Percentiles rank a stretch among this genome's conserved stretches.
phyloP scores from a whole-genome alignment of 1,284 basidiomycete genomes.

The Ceratobasidium sp. region DNA sequence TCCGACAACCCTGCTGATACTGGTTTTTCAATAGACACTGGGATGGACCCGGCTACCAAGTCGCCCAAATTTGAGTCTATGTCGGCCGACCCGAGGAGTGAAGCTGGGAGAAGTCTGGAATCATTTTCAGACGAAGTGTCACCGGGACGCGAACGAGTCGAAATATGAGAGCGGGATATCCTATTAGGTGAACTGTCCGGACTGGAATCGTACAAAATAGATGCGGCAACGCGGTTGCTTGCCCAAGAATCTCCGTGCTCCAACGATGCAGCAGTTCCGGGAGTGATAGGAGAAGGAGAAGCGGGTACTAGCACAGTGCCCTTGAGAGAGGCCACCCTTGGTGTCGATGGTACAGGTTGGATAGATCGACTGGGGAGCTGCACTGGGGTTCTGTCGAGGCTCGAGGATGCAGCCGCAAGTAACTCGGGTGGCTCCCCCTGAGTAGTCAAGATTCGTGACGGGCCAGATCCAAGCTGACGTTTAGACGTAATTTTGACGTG shows the following conservation, averaged over 20 bases:
- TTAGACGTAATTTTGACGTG: constrained; percentile 31
- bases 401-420: background rate
- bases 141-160: background rate
- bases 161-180: background rate
- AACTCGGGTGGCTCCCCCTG: background rate
- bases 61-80: background rate
- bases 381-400: background rate
- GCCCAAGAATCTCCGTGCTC: background rate
- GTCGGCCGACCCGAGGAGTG: background rate
- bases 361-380: background rate
- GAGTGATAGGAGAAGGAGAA: constrained; percentile 11
- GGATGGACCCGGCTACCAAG: background rate
- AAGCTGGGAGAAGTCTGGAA: background rate
- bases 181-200: background rate
- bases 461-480: constrained; percentile 21
- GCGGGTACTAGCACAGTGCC: constrained; percentile 34
- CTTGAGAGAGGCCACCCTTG: background rate
- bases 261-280: background rate
- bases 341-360: background rate
- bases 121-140: background rate
- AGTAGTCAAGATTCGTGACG: background rate
- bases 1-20: background rate
- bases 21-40: background rate
- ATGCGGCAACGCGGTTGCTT: background rate
- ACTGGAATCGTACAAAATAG: constrained; percentile 9